Base-by-base conservation (phyloP, 257 asterid genomes). In the Lycium barbarum region DNA sequence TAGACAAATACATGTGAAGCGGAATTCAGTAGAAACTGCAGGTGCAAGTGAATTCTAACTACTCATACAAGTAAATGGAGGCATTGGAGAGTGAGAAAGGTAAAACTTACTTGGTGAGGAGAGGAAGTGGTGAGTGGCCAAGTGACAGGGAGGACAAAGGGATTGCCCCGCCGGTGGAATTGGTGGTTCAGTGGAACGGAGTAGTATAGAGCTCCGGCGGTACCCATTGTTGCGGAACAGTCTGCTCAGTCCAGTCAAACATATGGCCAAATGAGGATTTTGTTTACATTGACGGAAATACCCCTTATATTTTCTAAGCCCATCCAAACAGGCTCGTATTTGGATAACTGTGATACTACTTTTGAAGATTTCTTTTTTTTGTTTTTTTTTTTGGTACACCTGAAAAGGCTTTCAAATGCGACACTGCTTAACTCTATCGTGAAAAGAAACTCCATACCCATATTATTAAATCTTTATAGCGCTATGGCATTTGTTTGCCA, bases 201-300 rank as follows among this genome's bases (percentile, higher is more conserved):
- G 33, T 26, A 53, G 82, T 26, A 26, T 1, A 26, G 53, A 53
- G 82, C 65, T 53, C 82, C 65, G 82, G 82, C 33, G 33, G 82
- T 78, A 13, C 10, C 82, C 82, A 78, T 78, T 26, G 65, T 53
- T 26, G 47, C 15, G 82, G 82, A 78, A 78, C 10, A 78, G 4
- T 6, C 62, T 22, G 45, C 43, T 49, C 45, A 13, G 43, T 22
- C 11, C 49, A 13, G 15, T 43, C 62, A 26, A 53, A 33, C 65
- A 51, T 53, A 53, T 53, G 82, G 9, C 49, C 49, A 14, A 74
- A 74, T 26, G 13, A 15, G 15, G 63, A 15, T 13, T 26, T 26
- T 15, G 7, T 2, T 14, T 8, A 8, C 14, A 78, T 51, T 78
- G 82, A 78, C 65, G 61, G 9, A 26, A 53, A 51, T 53, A 78